Evolutionary conservation across 257 asterid genomes (phyloP).

Genomic region (Solanum pimpinellifolium): DNA sequence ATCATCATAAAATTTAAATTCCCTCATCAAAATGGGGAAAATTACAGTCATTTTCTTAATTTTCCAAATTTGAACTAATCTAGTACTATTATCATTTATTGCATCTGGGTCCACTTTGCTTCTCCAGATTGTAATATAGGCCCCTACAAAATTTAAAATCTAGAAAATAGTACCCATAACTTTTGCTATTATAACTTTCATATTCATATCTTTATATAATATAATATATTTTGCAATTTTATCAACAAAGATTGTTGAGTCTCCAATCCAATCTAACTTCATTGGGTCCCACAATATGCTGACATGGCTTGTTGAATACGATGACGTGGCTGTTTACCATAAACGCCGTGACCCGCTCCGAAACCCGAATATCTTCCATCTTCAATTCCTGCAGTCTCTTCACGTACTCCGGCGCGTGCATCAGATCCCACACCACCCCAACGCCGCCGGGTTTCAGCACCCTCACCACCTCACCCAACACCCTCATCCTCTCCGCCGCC

Average conservation of each 20-base stretch:
- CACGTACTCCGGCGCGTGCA: conserved; percentile 78
- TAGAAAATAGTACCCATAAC: neutral
- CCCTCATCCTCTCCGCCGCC: conserved; percentile 83
- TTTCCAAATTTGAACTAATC: neutral
- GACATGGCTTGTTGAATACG: conserved; percentile 75
- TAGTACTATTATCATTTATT: neutral
- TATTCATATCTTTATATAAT: neutral
- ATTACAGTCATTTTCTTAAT: neutral
- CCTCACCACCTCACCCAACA: conserved; percentile 71
- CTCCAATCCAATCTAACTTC: conserved; percentile 92
- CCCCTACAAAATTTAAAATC: neutral
- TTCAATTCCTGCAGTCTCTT: conserved; percentile 62
- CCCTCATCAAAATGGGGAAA: neutral
- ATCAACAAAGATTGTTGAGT: conserved; percentile 65
- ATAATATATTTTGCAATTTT: neutral
- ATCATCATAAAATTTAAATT: neutral
- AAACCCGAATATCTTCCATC: conserved; percentile 83
- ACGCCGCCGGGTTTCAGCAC: conserved; percentile 79
- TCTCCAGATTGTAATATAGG: conserved; percentile 32
- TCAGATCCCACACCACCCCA: conserved; percentile 90
- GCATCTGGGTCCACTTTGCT: conserved; percentile 69
- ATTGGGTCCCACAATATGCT: conserved; percentile 52
- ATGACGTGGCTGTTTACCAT: conserved; percentile 87
- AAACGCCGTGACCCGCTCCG: conserved; percentile 88
- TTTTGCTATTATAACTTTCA: neutral